Base-by-base conservation (phyloP, 495 filamentous ascomycete species). In the Clavariopsis aquatica region DNA sequence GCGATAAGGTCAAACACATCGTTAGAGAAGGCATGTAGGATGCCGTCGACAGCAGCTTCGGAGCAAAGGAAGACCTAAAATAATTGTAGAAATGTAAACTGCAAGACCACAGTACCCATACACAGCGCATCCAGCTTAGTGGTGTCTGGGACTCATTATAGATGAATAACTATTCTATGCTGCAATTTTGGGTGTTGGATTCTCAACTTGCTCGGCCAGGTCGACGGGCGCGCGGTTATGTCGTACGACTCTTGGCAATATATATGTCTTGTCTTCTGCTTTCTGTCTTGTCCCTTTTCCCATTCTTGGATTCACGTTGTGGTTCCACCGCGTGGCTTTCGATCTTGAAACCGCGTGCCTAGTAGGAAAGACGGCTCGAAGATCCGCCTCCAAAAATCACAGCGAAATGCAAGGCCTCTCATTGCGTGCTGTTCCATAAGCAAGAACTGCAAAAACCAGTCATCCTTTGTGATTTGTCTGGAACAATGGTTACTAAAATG, bases 111-210 rank as follows among this genome's bases (percentile, higher is more conserved):
- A 3, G 12, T 43, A 15, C 13, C 38, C 38, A n/a, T 3, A 17
- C 15, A 10, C 38, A 34, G 15, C 2, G 3, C 38, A n/a, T 17
- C 38, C 38, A 43, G 13, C 38, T 15, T 8, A 8, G n/a, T 43
- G 6, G 8, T 9, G 38, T 8, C 3, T 43, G 38, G 38, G 38
- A n/a, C 6, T 9, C n/a, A 10, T 43, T 17, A 7, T 43, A 43
- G 15, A 10, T 43, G 38, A 43, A 17, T 7, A 2, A 17, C 3
- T 17, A 43, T 2, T 43, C 4, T 10, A n/a, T 17, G 6, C 15
- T 43, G 38, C 41, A 58, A 58, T 58, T 47, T 63, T 63, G 49
- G 60, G 60, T 56, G 60, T 63, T 63, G 60, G 49, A 9, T 49
- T 49, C 27, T 49, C n/a, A 55, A 56, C n/a, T 45, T 31, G 19